A percentile compares a stretch with the other conserved stretches of the same genome.
These are phyloP conservation scores for Talaromyces amestolkiae DNA, from an alignment of 2,329 filamentous ascomycete genomes.

Conservation along the genomic window DNA sequence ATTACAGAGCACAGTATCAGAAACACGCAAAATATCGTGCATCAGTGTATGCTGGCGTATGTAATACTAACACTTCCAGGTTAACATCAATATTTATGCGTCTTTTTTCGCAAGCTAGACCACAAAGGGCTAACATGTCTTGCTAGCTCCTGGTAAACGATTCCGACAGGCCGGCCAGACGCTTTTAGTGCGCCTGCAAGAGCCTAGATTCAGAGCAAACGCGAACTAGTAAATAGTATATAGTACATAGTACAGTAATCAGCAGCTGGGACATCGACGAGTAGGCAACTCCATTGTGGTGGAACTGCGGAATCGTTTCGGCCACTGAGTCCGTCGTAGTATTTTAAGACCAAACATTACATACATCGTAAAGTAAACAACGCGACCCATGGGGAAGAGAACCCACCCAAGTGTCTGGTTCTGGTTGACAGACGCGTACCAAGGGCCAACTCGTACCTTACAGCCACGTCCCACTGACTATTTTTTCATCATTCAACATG, in stretches of 20 bases:
- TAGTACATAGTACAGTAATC: background rate
- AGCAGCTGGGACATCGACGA: background rate
- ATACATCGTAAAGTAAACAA: constrained; percentile 14
- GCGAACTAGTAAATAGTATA: background rate
- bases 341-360: too few relatives aligned
- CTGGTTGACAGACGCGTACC: constrained; percentile 8
- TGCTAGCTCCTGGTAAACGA: background rate
- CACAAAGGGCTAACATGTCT: background rate
- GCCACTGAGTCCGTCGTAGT: too few relatives aligned
- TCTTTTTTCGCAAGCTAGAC: constrained; percentile 1
- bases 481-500: too few relatives aligned
- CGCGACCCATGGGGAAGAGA: background rate
- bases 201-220: constrained; percentile 5
- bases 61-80: background rate
- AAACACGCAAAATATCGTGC: background rate
- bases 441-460: background rate
- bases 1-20: background rate
- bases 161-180: constrained; percentile 19
- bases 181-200: constrained; percentile 1
- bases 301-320: background rate
- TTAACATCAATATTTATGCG: background rate
- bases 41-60: background rate
- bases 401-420: background rate
- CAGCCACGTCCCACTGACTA: background rate
- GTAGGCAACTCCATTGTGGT: background rate